Evolutionary conservation across 2,329 filamentous ascomycete species (phyloP), one percentile per base, ranked within the genome.

Genomic region (Talaromyces sp.): DNA sequence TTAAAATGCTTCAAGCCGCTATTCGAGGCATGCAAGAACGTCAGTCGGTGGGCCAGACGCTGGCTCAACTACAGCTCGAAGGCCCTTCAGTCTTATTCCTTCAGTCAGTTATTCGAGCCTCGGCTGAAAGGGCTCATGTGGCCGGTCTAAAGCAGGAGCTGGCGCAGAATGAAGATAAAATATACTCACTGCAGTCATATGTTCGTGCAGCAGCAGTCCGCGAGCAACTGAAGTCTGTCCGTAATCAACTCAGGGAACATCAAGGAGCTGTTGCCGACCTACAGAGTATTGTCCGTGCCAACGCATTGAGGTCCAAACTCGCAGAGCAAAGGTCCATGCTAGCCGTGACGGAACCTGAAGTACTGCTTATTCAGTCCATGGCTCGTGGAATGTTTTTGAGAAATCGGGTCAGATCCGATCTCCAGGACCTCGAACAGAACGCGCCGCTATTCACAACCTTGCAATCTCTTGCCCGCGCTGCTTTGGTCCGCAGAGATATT

Each of bases 1-100:
- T 92, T 75, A 68, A 72, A 48, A 66, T 81, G 7, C 73, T 90
- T 3, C 87, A 91, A 73, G 82, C 83, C 5, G 75, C 80, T 11
- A 79, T 85, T 58, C 82, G 88, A 64, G 88, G 86, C 52, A 86
- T 87, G 82, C 76, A 74, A 39, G 63, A 68, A 23, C 75, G 75
- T 28, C 66, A 69, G 39, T 63, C 68, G 5, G 14, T 76, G 21
- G 63, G 67, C n/a, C 67, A 71, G 28, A 67, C 70, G 12, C 67
- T 67, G 31, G 37, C 63, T 16, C 64, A 64, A 6, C 72, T 78
- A 14, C 59, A 69, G 21, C 60, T 65, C n/a, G 70, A 76, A 64
- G 64, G 46, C 0, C 58, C 64, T 5, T 64, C 69, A 3, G 72
- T 80, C 52, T 70, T 70, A 21, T 64, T 66, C 2, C 56, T 80